Percentiles rank a stretch among this genome's conserved stretches.
Conservation (phyloP, 805 yeast genomes). For the Candida chilensis region DNA sequence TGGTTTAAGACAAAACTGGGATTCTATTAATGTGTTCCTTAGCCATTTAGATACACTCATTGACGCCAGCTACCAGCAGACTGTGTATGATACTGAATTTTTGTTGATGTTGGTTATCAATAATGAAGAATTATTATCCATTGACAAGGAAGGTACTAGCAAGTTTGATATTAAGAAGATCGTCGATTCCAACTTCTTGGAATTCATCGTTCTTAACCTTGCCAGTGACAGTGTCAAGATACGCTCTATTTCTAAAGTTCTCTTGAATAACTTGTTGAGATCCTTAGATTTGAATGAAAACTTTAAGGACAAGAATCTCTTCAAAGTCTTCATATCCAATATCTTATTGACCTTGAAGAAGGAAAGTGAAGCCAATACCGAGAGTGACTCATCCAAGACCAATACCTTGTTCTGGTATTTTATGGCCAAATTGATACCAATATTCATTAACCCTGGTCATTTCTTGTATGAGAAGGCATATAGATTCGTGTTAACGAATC, state of each 20-base stretch:
- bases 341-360: constrained; percentile 24
- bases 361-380: constrained; percentile 4
- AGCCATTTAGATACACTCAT: constrained; percentile 5
- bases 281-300: constrained; percentile 19
- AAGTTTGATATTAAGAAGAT: constrained; percentile 45
- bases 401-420: constrained; percentile 1
- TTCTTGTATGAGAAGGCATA: constrained; percentile 62
- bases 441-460: constrained; percentile 64
- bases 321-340: constrained; percentile 44
- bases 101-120: constrained; percentile 51
- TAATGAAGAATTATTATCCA: constrained; percentile 51
- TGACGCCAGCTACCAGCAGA: constrained; percentile 12
- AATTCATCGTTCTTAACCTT: constrained; percentile 37
- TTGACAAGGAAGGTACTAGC: constrained; percentile 16
- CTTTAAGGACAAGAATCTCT: constrained; percentile 48
- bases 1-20: constrained; percentile 11
- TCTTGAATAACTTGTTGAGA: constrained; percentile 34
- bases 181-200: constrained; percentile 47
- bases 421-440: constrained; percentile 47
- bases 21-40: constrained; percentile 12
- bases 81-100: constrained; percentile 64
- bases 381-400: too few species aligned
- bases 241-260: constrained; percentile 24
- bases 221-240: constrained; percentile 19
- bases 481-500: constrained; percentile 55